phyloP scores from a whole-genome alignment of 257 asterid species.

The Nemophila menziesii region DNA sequence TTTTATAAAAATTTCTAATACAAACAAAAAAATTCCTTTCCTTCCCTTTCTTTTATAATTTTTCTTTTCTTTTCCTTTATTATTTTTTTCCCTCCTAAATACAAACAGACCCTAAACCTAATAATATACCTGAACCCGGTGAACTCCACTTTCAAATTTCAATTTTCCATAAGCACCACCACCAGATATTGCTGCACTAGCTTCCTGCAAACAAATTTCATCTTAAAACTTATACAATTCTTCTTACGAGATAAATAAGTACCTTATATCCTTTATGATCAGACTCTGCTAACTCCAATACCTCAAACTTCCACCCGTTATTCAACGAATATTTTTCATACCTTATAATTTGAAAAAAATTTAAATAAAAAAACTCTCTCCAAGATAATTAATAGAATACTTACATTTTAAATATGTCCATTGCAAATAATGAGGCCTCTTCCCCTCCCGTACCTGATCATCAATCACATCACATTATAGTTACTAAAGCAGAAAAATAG shows the following conservation, averaged over 20 bases:
- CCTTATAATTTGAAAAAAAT: conserved; percentile 31
- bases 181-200: conserved; percentile 88
- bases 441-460: conserved; percentile 84
- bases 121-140: conserved; percentile 98
- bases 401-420: conserved; percentile 88
- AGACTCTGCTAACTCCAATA: conserved; percentile 63
- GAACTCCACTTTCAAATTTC: conserved; percentile 96
- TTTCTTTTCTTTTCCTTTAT: too few species aligned
- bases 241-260: neutral
- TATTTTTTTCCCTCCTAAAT: too few species aligned
- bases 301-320: conserved; percentile 88
- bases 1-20: too few species aligned
- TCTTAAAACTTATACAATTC: neutral
- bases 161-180: conserved; percentile 81
- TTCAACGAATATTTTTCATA: conserved; percentile 69
- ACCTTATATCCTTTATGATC: conserved; percentile 92
- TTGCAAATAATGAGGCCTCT: conserved; percentile 94
- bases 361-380: conserved; percentile 5
- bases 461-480: neutral
- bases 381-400: conserved; percentile 7
- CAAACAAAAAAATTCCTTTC: too few species aligned
- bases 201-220: conserved; percentile 51
- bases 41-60: too few species aligned
- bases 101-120: too few species aligned
- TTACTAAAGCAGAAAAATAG: conserved; percentile 1